Evolutionary conservation across 805 yeast species (phyloP), one percentile per base, ranked within the genome.

Genomic region (Saturnispora silvae): DNA sequence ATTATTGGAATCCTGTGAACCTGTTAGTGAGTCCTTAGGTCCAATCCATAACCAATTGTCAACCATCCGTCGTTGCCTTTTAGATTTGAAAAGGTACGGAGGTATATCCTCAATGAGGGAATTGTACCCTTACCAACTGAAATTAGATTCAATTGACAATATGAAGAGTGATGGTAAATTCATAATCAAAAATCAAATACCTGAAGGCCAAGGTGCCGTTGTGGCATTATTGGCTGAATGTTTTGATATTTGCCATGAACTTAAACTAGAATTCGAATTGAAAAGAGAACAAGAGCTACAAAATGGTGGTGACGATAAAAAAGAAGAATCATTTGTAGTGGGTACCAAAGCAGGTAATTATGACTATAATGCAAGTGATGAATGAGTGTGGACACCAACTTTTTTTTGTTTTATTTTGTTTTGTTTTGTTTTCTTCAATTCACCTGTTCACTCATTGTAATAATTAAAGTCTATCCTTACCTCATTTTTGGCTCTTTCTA

Each of bases 121-220:
- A 54, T 65, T 92, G 38, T 92, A 87, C 52, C 99, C 98, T 5
- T 92, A 84, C 56, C 97, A 92, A 60, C 75, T 92, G 76, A 92
- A 92, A 60, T 67, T 92, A 39, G 92, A 94, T 2, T 78, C 92
- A 13, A 68, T 92, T 42, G 98, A 92, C 56, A 82, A 86, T 51
- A 54, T 81, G 52, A 74, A 96, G 52, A 68, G 63, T 11, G 97
- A 92, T 55, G 99, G 99, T 6, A 89, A 84, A 63, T 92, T 92
- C 51, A 75, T 81, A 52, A 81, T 85, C 32, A 84, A 82, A 43
- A 83, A 77, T 35, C 82, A 84, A 45, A 81, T 92, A 30, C 99
- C 99, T 2, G 97, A 92, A 56, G 99, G 99, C 10, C 99, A 92
- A 60, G 98, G 96, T 5, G 76, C 94, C n/a, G 65, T 92, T 45